Evolutionary conservation across 176 grass and related monocot species (phyloP), one percentile per base, ranked within the genome.

Genomic region (Raddia distichophylla): DNA sequence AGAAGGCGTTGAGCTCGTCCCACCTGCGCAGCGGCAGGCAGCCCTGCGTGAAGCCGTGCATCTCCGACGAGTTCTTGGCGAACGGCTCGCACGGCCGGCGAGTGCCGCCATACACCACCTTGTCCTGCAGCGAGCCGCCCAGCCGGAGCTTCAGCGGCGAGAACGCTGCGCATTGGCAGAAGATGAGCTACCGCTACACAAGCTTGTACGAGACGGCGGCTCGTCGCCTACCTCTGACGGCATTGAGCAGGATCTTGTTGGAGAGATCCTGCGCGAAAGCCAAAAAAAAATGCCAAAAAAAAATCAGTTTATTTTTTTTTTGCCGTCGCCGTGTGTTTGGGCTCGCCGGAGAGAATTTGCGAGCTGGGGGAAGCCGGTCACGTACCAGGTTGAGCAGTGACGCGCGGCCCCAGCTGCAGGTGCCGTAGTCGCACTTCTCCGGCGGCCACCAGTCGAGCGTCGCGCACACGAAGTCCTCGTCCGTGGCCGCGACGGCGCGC

Each of bases 371-470:
- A n/a, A 44, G 34, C 19, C 13, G 15, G 67, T 75, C 33, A 99
- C 27, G 27, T 27, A 27, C 96, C 89, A 99, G 64, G 80, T 99
- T 95, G 74, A 99, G 93, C 37, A 99, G 79, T 45, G 86, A 89
- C 40, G 89, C 87, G 43, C 81, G 80, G 10, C 93, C 96, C 93
- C 96, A 99, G 79, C 82, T 87, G 67, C 96, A 99, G 73, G 93
- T 99, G 33, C 91, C 96, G 82, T 99, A 99, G 83, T 99, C 96
- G 73, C 91, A 99, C 67, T 99, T 99, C 13, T 99, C 93, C 37
- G 89, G 91, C 77, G 93, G 96, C 96, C 96, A 99, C 96, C 96
- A 99, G 78, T 99, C 96, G 87, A 99, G 46, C 5, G 96, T 99
- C 33, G 93, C 93, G 61, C 96, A 99, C 3, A 99, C 71, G 81